Evolutionary conservation across 805 yeast species (phyloP).

Genomic region (Metschnikowia similis): DNA sequence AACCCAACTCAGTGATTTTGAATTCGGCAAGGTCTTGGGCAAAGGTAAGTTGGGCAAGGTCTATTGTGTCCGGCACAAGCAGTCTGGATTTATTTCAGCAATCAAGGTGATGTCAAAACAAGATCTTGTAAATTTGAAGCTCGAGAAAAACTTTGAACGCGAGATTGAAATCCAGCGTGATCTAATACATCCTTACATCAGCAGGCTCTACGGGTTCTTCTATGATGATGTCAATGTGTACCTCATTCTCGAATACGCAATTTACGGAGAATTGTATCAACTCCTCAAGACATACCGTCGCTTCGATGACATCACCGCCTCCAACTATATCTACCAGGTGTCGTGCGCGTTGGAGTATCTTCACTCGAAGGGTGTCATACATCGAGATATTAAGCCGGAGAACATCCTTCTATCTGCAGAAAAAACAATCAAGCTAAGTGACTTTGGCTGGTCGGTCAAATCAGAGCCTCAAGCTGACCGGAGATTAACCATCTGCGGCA

Average conservation of each 20-base stretch:
- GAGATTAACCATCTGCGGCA: slow-evolving; percentile 81
- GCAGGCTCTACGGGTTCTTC: slow-evolving; percentile 82
- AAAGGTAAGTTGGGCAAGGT: slow-evolving; percentile 94
- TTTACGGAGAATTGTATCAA: slow-evolving; percentile 82
- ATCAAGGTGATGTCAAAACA: slow-evolving; percentile 84
- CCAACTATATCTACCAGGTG: slow-evolving; percentile 77
- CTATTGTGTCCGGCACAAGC: slow-evolving; percentile 76
- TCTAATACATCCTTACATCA: slow-evolving; percentile 71
- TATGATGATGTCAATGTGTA: slow-evolving; percentile 78
- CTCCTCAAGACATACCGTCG: slow-evolving; percentile 61
- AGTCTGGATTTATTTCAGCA: slow-evolving; percentile 80
- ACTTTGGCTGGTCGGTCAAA: slow-evolving; percentile 94
- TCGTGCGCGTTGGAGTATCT: slow-evolving; percentile 74
- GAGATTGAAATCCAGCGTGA: slow-evolving; percentile 89
- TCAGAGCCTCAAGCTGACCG: slow-evolving; percentile 13
- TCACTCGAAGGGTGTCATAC: slow-evolving; percentile 78
- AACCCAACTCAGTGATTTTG: slow-evolving; percentile 59
- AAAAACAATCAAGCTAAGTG: slow-evolving; percentile 78
- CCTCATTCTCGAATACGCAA: slow-evolving; percentile 77
- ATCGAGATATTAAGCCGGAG: slow-evolving; percentile 93
- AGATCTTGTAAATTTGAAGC: slow-evolving; percentile 69
- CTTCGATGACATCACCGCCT: slow-evolving; percentile 69
- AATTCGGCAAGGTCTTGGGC: slow-evolving; percentile 81
- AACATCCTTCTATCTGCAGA: slow-evolving; percentile 76
- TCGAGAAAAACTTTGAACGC: slow-evolving; percentile 80